A percentile compares a stretch with the other conserved stretches of the same genome.
phyloP scores from a whole-genome alignment of 495 filamentous ascomycete genomes.

The Aspergillus haitiensis region DNA sequence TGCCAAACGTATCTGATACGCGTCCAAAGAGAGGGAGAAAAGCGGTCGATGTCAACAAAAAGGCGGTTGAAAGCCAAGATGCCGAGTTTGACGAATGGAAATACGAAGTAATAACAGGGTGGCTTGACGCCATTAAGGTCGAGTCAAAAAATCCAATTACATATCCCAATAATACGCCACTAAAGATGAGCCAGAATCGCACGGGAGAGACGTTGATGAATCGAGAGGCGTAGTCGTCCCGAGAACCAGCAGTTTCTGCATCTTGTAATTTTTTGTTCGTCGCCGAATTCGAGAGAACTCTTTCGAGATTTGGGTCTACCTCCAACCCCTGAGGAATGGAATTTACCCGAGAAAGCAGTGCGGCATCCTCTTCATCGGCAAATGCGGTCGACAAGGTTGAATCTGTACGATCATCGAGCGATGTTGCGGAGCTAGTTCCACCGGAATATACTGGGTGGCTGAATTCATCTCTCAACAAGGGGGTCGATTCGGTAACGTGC shows the following conservation, averaged over 20 bases:
- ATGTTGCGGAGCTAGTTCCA: background rate
- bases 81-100: conserved; percentile 73
- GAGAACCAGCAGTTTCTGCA: conserved; percentile 10
- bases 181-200: conserved; percentile 56
- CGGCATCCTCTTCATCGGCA: conserved; percentile 26
- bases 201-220: conserved; percentile 48
- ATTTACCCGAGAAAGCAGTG: conserved; percentile 27
- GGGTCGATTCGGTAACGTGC: conserved; percentile 29
- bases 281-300: conserved; percentile 21
- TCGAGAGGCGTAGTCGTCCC: conserved; percentile 33
- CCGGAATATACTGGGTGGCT: conserved; percentile 15
- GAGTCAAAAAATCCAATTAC: conserved; percentile 66
- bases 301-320: conserved; percentile 34
- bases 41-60: conserved; percentile 71
- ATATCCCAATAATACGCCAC: conserved; percentile 48
- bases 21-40: conserved; percentile 74
- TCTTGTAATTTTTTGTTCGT: conserved; percentile 19
- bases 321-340: conserved; percentile 37
- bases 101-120: conserved; percentile 79
- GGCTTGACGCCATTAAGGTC: conserved; percentile 78
- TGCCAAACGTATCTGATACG: conserved; percentile 69
- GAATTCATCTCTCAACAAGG: conserved; percentile 23
- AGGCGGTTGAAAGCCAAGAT: conserved; percentile 80
- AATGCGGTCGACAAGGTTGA: conserved; percentile 18
- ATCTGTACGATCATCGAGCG: conserved; percentile 23